A percentile compares a stretch with the other conserved stretches of the same genome.
Evolutionary conservation across 2,329 filamentous ascomycete species (phyloP).

Genomic region (Drechslerella coelobrocha): DNA sequence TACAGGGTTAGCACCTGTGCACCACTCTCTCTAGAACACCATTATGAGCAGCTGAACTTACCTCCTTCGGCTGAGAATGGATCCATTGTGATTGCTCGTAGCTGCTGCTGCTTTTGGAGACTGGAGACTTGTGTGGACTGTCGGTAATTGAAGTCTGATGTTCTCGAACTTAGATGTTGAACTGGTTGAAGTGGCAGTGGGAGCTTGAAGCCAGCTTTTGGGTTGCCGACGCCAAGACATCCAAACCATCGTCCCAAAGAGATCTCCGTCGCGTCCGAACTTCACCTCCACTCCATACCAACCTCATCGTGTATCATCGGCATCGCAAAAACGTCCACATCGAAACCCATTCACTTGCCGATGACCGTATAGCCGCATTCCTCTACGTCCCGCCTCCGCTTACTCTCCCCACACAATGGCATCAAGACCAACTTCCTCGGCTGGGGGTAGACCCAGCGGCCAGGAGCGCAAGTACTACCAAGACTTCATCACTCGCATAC

Average conservation of each 20-base stretch:
- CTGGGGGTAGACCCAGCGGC: constrained; percentile 31
- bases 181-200: constrained; percentile 22
- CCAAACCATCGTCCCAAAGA: constrained; percentile 27
- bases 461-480: constrained; percentile 69
- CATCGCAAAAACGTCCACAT: constrained; percentile 6
- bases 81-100: constrained; percentile 64
- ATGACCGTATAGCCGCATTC: not conserved
- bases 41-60: constrained; percentile 26
- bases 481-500: constrained; percentile 94
- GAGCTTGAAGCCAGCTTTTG: constrained; percentile 51
- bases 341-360: not conserved
- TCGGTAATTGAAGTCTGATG: no score
- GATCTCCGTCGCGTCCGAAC: constrained; percentile 29
- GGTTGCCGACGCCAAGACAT: constrained; percentile 49
- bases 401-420: constrained; percentile 24
- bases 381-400: not conserved
- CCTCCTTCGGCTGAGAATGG: constrained; percentile 72
- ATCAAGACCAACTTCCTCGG: constrained; percentile 44
- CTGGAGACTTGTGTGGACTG: no score
- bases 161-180: constrained; percentile 13
- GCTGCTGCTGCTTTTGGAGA: no score
- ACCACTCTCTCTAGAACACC: no score
- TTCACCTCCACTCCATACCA: constrained; percentile 19
- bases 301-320: constrained; percentile 7
- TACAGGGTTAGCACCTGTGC: no score